Base-by-base conservation (phyloP, 164 flowering plant genomes). In the Saururus chinensis region DNA sequence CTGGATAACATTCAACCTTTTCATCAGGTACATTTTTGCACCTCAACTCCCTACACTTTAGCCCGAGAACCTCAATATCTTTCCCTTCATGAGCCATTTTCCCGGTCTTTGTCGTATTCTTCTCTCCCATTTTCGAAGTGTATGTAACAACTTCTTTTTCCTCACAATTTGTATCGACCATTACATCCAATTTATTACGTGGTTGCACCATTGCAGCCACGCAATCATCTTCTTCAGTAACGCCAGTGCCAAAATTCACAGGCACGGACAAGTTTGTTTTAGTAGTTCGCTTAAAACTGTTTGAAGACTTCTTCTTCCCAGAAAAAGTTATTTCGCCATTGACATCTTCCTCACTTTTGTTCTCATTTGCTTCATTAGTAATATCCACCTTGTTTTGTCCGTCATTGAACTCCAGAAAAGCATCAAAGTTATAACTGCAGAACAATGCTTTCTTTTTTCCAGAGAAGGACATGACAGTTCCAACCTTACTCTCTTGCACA, bases 11-110 rank as follows among this genome's bases (percentile, higher is more conserved):
- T n/a, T 75, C 60, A 11, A 86, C 67, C 61, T 83, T 77, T 8
- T 76, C 35, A 7, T 25, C n/a, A 41, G 87, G 14, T 60, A 82
- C 76, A 19, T 57, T 84, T 68, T 73, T n/a, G n/a, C n/a, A n/a
- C n/a, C n/a, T n/a, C n/a, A n/a, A n/a, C n/a, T n/a, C 95, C 65
- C 92, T 95, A 66, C 91, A 95, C 78, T 88, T 96, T 19, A 96
- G 95, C 41, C 91, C 89, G 72, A 95, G 70, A 69, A 84, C 85
- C 64, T 91, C 97, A 54, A 91, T 68, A 65, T 95, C 99, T 40
- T 95, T 95, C 74, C 91, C 99, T 72, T 93, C 99, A 62, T 91
- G 93, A 55, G 75, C 96, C 51, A 87, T 87, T 70, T 92, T 83
- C 67, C 84, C 96, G 73, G 85, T 76, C 77, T 84, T 84, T 72